Base-by-base conservation (phyloP, 1,284 basidiomycete species). In the Tilletia caries region DNA sequence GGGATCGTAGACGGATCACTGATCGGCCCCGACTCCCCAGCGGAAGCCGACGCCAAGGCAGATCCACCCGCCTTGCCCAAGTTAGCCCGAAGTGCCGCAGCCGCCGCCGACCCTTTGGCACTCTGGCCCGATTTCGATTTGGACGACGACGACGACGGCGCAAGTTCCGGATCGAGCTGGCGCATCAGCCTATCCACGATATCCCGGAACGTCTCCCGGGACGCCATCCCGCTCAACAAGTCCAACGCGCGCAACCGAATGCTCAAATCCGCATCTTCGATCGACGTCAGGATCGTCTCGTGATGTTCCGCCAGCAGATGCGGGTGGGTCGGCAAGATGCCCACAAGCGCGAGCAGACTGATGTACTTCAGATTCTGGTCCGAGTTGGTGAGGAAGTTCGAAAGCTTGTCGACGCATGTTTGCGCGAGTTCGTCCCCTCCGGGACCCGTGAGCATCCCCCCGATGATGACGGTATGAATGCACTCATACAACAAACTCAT, bases 301-400 rank as follows among this genome's bases (percentile, higher is more conserved):
- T 96, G 92, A 84, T 98, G 92, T 79, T 92, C 90, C 4, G 92
- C 91, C 10, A 98, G 89, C 64, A 99, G 88, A 77, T 94, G 88
- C 0, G 95, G 91, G 82, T 98, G 92, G 2, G 91, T 90, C 0
- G 94, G 94, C 1, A 95, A 91, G 76, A 99, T 96, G 85, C 97
- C 96, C 67, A 91, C 92, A 87, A 98, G 88, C 2, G 95, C 95
- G 37, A 98, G 86, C 25, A 99, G 87, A 0, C 96, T 91, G 72
- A 98, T 98, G 83, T 98, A 99, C 85, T 80, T 83, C 93, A 95
- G 84, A 81, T 99, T 99, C 84, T 98, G 96, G 84, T 99, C 96
- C 67, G 89, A 85, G 83, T 98, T 94, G 77, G 93, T 87, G 52
- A 98, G 87, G 83, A 98, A 98, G 29, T 88, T 88, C 10, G 94